These are phyloP conservation scores for Myriosclerotinia duriaeana DNA, from an alignment of 2,329 filamentous ascomycete genomes.

Conservation along the genomic window DNA sequence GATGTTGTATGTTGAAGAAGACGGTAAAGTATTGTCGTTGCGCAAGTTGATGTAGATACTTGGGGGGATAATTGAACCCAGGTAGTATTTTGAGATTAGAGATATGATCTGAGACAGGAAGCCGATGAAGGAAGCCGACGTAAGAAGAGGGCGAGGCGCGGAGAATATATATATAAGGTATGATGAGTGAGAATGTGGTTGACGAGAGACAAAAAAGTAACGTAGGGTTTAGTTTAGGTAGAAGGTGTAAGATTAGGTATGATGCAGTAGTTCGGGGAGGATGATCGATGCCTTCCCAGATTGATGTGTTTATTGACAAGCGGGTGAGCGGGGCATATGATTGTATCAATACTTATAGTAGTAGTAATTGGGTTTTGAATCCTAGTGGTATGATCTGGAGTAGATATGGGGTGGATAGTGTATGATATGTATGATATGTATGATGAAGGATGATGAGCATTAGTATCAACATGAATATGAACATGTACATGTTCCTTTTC, in stretches of 20 bases:
- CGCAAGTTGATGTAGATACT: conserved; percentile 12
- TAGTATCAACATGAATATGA: neutral
- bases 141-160: conserved; percentile 27
- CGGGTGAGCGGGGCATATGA: conserved; percentile 16
- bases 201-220: conserved; percentile 24
- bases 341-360: conserved; percentile 3
- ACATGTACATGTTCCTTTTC: conserved; percentile 13
- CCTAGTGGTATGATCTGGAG: conserved; percentile 13
- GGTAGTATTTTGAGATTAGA: conserved; percentile 25
- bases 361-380: conserved; percentile 5
- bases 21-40: conserved; percentile 2
- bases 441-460: conserved; percentile 9
- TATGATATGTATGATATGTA: conserved; percentile 7
- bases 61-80: conserved; percentile 17
- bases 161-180: conserved; percentile 33
- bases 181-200: conserved; percentile 16
- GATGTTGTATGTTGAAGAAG: conserved; percentile 12
- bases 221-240: conserved; percentile 18
- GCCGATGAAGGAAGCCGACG: conserved; percentile 27
- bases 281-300: conserved; percentile 29
- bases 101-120: conserved; percentile 35
- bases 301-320: conserved; percentile 24
- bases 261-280: conserved; percentile 34
- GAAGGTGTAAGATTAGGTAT: conserved; percentile 35
- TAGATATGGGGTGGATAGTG: conserved; percentile 13